A percentile compares a stretch with the other conserved stretches of the same genome.
These are phyloP conservation scores for Magnolia officinalis DNA, from an alignment of 164 flowering plant species.

Conservation along the genomic window DNA sequence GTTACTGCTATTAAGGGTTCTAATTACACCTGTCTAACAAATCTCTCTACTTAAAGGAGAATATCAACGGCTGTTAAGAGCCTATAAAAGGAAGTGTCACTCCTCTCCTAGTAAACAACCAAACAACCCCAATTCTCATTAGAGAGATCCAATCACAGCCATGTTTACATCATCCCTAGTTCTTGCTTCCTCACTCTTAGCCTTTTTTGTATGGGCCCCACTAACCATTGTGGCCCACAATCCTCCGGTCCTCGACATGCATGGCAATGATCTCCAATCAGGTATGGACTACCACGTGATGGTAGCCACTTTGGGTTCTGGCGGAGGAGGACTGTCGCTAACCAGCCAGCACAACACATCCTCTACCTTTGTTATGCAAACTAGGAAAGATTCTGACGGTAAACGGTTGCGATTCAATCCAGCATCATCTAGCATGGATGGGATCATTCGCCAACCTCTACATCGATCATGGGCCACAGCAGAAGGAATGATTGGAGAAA, in stretches of 20 bases:
- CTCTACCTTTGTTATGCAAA: not conserved
- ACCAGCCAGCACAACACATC: not conserved
- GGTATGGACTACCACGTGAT: conserved; percentile 2
- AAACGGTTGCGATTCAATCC: not conserved
- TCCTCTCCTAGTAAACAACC: not conserved
- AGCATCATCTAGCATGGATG: not conserved
- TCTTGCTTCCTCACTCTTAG: not conserved
- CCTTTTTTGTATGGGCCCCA: not conserved
- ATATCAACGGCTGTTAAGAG: no score
- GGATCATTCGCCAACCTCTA: not conserved
- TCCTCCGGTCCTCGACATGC: not conserved
- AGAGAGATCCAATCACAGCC: not conserved
- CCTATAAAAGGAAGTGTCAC: not conserved
- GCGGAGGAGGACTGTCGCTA: not conserved
- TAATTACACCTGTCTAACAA: no score
- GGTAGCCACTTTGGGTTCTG: not conserved
- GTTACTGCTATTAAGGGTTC: no score
- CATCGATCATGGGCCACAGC: not conserved
- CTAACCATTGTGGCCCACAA: not conserved
- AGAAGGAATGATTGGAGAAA: not conserved
- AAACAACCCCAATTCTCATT: no score
- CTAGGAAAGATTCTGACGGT: not conserved
- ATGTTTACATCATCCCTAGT: not conserved
- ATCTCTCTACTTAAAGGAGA: no score
- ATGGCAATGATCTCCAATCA: not conserved